Evolutionary conservation across 1,284 basidiomycete species (phyloP).

Genomic region (Trametes polyzona): DNA sequence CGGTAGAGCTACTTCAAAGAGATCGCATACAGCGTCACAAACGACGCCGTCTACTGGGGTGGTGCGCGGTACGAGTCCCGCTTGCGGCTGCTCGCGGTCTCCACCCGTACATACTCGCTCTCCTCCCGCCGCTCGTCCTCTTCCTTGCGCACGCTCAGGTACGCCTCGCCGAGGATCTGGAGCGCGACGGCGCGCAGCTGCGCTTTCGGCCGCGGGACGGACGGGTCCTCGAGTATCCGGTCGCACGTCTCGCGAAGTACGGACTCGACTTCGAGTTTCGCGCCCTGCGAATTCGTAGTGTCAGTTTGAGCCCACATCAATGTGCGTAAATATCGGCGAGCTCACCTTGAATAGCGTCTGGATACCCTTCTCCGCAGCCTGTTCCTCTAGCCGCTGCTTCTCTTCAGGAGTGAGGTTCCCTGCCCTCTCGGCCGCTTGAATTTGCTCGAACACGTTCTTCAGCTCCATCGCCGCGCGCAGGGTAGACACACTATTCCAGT

Average conservation of each 20-base stretch:
- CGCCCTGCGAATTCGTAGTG: conserved; percentile 57
- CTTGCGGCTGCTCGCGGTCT: conserved; percentile 66
- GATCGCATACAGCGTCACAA: background rate
- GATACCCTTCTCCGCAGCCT: conserved; percentile 95
- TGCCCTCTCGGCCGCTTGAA: conserved; percentile 89
- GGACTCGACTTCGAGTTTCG: conserved; percentile 94
- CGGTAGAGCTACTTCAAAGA: too few species aligned
- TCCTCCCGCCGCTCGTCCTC: conserved; percentile 57
- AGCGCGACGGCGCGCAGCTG: conserved; percentile 81
- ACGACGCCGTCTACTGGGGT: background rate
- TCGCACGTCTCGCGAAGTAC: conserved; percentile 95
- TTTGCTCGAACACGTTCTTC: conserved; percentile 94
- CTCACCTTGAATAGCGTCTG: conserved; percentile 89
- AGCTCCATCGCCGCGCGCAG: conserved; percentile 89
- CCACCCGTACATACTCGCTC: conserved; percentile 83
- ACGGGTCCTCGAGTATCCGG: conserved; percentile 70
- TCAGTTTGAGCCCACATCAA: too few species aligned
- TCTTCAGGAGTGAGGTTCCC: conserved; percentile 87
- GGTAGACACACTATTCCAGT: conserved; percentile 74
- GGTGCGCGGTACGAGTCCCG: conserved; percentile 32
- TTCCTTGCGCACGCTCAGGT: conserved; percentile 71
- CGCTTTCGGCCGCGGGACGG: conserved; percentile 61
- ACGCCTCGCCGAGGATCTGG: conserved; percentile 83
- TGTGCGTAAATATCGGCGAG: too few species aligned
- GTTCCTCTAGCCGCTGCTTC: conserved; percentile 90